A percentile compares a stretch with the other conserved stretches of the same genome.
These are phyloP conservation scores for Colletotrichum plurivorum DNA, from an alignment of 2,329 filamentous ascomycete species.

Conservation along the genomic window DNA sequence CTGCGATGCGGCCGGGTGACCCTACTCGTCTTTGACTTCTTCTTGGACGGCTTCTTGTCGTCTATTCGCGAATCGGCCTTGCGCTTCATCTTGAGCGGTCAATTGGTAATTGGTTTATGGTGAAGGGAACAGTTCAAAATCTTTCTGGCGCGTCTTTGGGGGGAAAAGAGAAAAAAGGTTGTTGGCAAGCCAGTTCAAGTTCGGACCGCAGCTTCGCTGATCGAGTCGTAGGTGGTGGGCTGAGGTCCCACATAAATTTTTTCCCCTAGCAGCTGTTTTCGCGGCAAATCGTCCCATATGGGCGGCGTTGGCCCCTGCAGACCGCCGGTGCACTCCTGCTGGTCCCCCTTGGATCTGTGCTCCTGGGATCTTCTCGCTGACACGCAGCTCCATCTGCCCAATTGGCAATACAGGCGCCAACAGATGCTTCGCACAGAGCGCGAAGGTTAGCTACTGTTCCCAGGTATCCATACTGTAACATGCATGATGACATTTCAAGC, in stretches of 20 bases:
- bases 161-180: background rate
- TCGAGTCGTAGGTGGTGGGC: conserved; percentile 31
- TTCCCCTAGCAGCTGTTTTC: conserved; percentile 36
- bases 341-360: background rate
- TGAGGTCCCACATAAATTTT: conserved; percentile 39
- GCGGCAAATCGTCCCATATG: conserved; percentile 36
- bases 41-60: conserved; percentile 62
- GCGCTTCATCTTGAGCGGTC: conserved; percentile 67
- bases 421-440: background rate
- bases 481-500: conserved; percentile 25
- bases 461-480: conserved; percentile 8
- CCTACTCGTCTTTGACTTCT: conserved; percentile 67
- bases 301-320: conserved; percentile 28
- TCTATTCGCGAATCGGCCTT: conserved; percentile 66
- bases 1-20: background rate
- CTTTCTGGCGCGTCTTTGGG: background rate
- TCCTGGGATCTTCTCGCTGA: too few species aligned
- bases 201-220: conserved; percentile 24
- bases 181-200: conserved; percentile 17
- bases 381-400: background rate
- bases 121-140: background rate
- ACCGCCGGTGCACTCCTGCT: background rate
- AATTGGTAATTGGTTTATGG: background rate
- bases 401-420: background rate
- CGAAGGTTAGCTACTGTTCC: background rate